Evolutionary conservation across 2,329 filamentous ascomycete species (phyloP).

Genomic region (Diaporthe citri): DNA sequence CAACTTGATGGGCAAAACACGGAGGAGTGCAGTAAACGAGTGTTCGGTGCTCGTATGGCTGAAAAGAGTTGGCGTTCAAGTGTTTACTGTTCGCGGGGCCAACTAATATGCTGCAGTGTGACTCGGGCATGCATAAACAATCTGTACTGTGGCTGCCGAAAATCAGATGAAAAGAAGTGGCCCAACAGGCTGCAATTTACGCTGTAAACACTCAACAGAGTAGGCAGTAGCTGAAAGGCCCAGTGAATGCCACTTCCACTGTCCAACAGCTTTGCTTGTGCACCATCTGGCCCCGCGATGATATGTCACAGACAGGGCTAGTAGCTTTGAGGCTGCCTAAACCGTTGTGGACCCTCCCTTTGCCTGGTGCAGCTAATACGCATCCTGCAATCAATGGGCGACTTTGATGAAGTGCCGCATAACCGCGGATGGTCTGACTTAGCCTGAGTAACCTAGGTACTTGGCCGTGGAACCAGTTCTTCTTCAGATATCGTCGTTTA

Average conservation of each 20-base stretch:
- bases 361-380: not conserved
- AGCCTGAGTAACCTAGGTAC: too few relatives aligned
- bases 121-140: not conserved
- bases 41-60: not conserved
- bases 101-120: not conserved
- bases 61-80: not conserved
- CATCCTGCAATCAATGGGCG: not conserved
- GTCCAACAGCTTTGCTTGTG: not conserved
- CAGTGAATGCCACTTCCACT: not conserved
- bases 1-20: not conserved
- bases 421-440: too few relatives aligned
- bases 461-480: too few relatives aligned
- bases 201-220: too few relatives aligned
- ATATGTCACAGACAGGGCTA: too few relatives aligned
- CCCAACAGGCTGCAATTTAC: too few relatives aligned
- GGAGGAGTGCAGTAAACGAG: not conserved
- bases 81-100: not conserved
- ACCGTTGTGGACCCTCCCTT: not conserved
- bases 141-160: not conserved
- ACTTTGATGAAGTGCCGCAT: not conserved
- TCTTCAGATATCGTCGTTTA: too few relatives aligned
- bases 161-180: too few relatives aligned
- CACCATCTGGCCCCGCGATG: not conserved
- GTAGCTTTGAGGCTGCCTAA: not conserved
- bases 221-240: not conserved